Evolutionary conservation across 164 flowering plant species (phyloP), one percentile per base, ranked within the genome.

Genomic region (Taxillus chinensis): DNA sequence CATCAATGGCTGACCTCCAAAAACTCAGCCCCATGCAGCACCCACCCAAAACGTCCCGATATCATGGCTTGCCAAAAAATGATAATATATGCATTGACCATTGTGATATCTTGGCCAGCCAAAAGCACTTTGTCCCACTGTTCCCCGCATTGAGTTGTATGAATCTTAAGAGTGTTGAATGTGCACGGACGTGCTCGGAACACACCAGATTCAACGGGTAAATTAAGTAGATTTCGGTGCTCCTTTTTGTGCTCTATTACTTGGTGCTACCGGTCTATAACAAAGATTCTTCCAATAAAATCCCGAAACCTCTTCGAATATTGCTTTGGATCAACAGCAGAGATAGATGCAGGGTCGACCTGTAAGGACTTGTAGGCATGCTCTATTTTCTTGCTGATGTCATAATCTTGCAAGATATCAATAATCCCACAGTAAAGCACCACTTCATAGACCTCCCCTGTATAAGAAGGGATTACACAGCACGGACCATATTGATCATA

Each of bases 331-430:
- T 87, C 96, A 4, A 90, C 96, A 2, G 96, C 93, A 15, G 93
- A 87, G 59, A 90, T 90, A 13, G 88, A 90, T 42, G 83, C 68
- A 3, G 96, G 88, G 60, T 87, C 89, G 1, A 74, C 96, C 64
- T 90, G 96, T 16, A 87, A 66, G 45, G 96, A 90, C 63, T 90
- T 90, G 78, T 90, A 90, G 5, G 91, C 93, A 68, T 90, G 96
- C 71, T 90, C 96, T 41, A 90, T 73, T 74, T 84, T 87, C 87
- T 90, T 90, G 85, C 85, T 83, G 49, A 90, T 86, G 61, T 90
- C 90, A 40, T 90, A 90, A 58, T 90, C 96, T 73, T 90, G 96
- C 55, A 90, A 70, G 58, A 90, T 90, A 65, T 90, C 96, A 43
- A 90, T 90, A 67, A 90, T 80, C 60, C 96, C 96, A 62, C 87